A percentile compares a stretch with the other conserved stretches of the same genome.
Conservation (phyloP, 1,284 basidiomycete genomes). For the Peniophora sp. region DNA sequence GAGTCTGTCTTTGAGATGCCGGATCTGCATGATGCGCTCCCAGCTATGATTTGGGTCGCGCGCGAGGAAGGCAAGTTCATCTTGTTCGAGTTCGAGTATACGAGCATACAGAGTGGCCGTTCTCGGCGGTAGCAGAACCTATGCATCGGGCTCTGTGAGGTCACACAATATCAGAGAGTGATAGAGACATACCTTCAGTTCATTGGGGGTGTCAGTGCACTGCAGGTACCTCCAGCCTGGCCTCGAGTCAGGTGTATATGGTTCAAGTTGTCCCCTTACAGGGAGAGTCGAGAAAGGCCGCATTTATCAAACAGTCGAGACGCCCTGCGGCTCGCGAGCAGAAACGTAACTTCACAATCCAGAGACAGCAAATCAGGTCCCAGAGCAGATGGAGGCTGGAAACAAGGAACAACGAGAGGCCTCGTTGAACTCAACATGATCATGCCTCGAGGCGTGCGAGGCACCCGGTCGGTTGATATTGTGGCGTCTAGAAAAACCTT, state of each 20-base stretch:
- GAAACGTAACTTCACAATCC: no score
- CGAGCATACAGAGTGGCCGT: conserved; percentile 61
- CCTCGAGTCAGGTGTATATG: conserved; percentile 42
- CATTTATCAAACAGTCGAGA: no score
- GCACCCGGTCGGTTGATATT: no score
- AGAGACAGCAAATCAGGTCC: no score
- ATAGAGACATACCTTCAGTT: conserved; percentile 47
- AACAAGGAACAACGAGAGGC: no score
- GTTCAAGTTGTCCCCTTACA: conserved; percentile 65
- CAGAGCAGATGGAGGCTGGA: no score
- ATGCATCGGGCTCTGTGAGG: conserved; percentile 46
- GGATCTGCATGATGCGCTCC: conserved; percentile 62
- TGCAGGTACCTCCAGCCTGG: conserved; percentile 64
- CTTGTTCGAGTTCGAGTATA: conserved; percentile 50
- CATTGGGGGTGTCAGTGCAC: conserved; percentile 65
- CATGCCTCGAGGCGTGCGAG: no score
- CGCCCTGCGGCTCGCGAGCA: no score
- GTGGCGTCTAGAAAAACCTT: no score
- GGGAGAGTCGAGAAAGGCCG: conserved; percentile 21
- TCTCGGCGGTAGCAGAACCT: conserved; percentile 67
- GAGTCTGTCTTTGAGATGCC: conserved; percentile 72
- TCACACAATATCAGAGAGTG: conserved; percentile 59
- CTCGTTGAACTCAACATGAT: no score
- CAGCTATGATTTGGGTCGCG: conserved; percentile 48
- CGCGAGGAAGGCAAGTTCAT: conserved; percentile 34